Percentiles rank a stretch among this genome's conserved stretches.
These are phyloP conservation scores for Monosporascus ibericus DNA, from an alignment of 2,329 filamentous ascomycete species.

Conservation along the genomic window DNA sequence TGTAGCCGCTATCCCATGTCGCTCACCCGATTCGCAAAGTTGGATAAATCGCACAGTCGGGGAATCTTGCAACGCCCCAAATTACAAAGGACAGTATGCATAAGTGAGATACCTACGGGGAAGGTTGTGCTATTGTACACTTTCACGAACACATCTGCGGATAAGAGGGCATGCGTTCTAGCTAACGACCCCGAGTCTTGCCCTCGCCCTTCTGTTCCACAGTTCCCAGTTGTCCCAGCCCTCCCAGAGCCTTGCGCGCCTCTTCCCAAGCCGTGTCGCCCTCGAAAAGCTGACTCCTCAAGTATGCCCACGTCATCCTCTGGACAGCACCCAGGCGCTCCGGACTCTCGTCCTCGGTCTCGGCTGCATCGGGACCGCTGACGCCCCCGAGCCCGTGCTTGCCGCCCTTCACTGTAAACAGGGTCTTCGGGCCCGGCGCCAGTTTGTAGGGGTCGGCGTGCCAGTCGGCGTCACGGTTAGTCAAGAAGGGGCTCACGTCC, in stretches of 20 bases:
- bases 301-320: constrained; percentile 32
- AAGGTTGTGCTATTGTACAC: too few relatives aligned
- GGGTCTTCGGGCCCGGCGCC: constrained; percentile 27
- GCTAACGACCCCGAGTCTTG: too few relatives aligned
- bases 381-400: constrained; percentile 34
- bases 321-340: constrained; percentile 28
- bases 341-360: constrained; percentile 29
- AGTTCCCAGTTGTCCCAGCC: constrained; percentile 18
- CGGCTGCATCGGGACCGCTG: constrained; percentile 29
- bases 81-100: too few relatives aligned
- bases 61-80: too few relatives aligned
- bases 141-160: too few relatives aligned
- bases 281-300: constrained; percentile 29
- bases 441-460: constrained; percentile 31
- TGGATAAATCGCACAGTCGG: too few relatives aligned
- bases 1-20: too few relatives aligned
- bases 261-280: constrained; percentile 26
- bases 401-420: constrained; percentile 27
- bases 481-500: constrained; percentile 28
- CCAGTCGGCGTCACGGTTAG: constrained; percentile 30
- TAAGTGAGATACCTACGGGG: too few relatives aligned
- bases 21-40: too few relatives aligned
- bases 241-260: constrained; percentile 21
- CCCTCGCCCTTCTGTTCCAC: constrained; percentile 22
- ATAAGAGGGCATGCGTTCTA: too few relatives aligned